These are phyloP conservation scores for Penicillium malachiteum DNA, from an alignment of 495 filamentous ascomycete species.

Conservation along the genomic window DNA sequence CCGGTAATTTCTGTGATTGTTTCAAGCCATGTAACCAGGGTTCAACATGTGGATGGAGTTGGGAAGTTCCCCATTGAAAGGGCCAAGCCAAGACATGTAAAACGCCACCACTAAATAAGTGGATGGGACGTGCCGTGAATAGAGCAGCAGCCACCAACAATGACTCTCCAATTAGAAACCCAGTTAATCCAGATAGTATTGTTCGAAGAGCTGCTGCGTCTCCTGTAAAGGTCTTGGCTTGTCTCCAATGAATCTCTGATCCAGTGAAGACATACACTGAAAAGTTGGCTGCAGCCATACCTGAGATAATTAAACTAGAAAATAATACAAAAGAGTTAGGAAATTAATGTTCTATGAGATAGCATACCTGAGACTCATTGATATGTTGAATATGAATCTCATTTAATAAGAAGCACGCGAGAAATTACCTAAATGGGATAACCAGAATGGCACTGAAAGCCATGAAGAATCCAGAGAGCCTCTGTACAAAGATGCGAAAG, in stretches of 20 bases:
- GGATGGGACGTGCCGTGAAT: conserved; percentile 25
- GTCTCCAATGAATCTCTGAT: conserved; percentile 44
- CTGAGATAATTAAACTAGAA: conserved; percentile 33
- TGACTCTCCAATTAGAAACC: conserved; percentile 35
- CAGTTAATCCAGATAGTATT: conserved; percentile 37
- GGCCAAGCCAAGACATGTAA: conserved; percentile 34
- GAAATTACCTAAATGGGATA: conserved; percentile 36
- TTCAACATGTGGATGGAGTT: conserved; percentile 12
- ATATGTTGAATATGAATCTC: not conserved
- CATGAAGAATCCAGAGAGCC: conserved; percentile 24
- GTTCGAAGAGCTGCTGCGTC: conserved; percentile 39
- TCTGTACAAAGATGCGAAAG: conserved; percentile 28
- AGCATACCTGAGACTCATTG: not conserved
- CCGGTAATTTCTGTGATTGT: conserved; percentile 14
- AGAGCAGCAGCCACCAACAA: conserved; percentile 28
- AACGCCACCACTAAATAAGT: conserved; percentile 27
- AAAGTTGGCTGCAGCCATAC: conserved; percentile 37
- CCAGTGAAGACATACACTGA: conserved; percentile 41
- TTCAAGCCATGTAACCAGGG: conserved; percentile 6
- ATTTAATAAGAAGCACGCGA: conserved; percentile 6
- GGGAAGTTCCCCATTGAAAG: conserved; percentile 20
- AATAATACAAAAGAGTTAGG: not conserved
- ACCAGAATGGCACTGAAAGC: conserved; percentile 20
- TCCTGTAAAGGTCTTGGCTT: conserved; percentile 34
- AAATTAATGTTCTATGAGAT: too few species aligned